Evolutionary conservation across 164 flowering plant species (phyloP).

Genomic region (Houttuynia cordata): DNA sequence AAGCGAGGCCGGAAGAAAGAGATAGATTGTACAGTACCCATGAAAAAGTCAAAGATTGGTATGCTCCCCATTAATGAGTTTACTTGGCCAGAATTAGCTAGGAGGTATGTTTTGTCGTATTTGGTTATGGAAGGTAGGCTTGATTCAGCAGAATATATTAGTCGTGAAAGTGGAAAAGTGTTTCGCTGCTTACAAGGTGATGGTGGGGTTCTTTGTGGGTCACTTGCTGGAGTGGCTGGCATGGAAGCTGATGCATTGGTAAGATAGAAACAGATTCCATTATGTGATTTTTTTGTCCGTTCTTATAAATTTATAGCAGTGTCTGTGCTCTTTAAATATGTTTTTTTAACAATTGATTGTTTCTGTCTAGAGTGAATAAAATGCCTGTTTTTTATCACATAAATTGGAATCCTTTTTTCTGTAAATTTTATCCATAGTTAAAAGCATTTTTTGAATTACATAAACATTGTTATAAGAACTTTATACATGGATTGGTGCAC

Average conservation of each 20-base stretch:
- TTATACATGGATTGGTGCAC: constrained; percentile 4
- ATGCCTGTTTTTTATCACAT: neutral
- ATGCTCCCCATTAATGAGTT: constrained; percentile 76
- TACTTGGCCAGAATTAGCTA: constrained; percentile 93
- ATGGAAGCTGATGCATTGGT: constrained; percentile 97
- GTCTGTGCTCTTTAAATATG: no score
- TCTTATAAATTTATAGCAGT: neutral
- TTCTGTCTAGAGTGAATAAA: no score
- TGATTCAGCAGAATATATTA: constrained; percentile 59
- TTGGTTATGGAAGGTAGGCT: constrained; percentile 68
- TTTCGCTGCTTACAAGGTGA: constrained; percentile 93
- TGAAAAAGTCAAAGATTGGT: constrained; percentile 45
- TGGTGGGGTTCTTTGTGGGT: constrained; percentile 93
- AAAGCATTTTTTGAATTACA: no score
- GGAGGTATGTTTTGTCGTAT: constrained; percentile 68
- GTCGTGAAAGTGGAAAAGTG: constrained; percentile 71
- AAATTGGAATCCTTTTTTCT: no score
- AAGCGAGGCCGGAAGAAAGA: constrained; percentile 78
- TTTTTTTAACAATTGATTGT: no score
- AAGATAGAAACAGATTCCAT: constrained; percentile 19
- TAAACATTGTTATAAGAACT: neutral
- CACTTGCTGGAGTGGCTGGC: constrained; percentile 79
- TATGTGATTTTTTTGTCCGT: neutral
- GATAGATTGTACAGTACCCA: constrained; percentile 31
- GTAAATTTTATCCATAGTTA: no score